Evolutionary conservation across 352 stramenopile species (phyloP).

Genomic region (Globisporangium abappressorium): DNA sequence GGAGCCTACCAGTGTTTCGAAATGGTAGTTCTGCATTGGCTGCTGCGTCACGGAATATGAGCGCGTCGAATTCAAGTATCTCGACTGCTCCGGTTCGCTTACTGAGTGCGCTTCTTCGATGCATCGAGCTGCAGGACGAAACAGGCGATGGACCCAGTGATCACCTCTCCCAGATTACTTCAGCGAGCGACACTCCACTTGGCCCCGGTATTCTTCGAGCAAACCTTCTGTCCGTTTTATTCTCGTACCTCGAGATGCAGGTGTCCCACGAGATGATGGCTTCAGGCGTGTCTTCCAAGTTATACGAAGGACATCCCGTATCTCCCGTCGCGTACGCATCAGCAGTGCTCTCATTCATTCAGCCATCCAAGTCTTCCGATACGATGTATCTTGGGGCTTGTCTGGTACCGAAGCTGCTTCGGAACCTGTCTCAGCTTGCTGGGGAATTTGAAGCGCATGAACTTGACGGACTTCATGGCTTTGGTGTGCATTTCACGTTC

Average conservation of each 20-base stretch:
- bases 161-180: background rate
- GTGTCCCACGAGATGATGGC: slow-evolving; percentile 4
- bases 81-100: slow-evolving; percentile 19
- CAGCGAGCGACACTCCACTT: background rate
- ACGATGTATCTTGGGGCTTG: slow-evolving; percentile 12
- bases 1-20: slow-evolving; percentile 49
- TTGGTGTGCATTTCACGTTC: slow-evolving; percentile 49
- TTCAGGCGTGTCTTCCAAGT: background rate
- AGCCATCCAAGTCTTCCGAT: slow-evolving; percentile 3
- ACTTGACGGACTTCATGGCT: slow-evolving; percentile 39
- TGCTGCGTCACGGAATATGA: slow-evolving; percentile 6
- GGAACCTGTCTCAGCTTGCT: slow-evolving; percentile 29
- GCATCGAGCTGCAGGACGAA: slow-evolving; percentile 17
- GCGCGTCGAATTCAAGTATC: background rate
- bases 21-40: background rate
- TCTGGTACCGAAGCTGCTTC: slow-evolving; percentile 35
- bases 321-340: slow-evolving; percentile 35
- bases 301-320: slow-evolving; percentile 19
- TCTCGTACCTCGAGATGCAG: slow-evolving; percentile 14
- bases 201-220: slow-evolving; percentile 8
- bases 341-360: slow-evolving; percentile 38
- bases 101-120: slow-evolving; percentile 17
- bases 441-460: slow-evolving; percentile 23
- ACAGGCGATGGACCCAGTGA: background rate
- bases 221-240: slow-evolving; percentile 12